A percentile compares a stretch with the other conserved stretches of the same genome.
phyloP scores from a whole-genome alignment of 2,329 filamentous ascomycete species.

The Raffaelea deltoideospora region DNA sequence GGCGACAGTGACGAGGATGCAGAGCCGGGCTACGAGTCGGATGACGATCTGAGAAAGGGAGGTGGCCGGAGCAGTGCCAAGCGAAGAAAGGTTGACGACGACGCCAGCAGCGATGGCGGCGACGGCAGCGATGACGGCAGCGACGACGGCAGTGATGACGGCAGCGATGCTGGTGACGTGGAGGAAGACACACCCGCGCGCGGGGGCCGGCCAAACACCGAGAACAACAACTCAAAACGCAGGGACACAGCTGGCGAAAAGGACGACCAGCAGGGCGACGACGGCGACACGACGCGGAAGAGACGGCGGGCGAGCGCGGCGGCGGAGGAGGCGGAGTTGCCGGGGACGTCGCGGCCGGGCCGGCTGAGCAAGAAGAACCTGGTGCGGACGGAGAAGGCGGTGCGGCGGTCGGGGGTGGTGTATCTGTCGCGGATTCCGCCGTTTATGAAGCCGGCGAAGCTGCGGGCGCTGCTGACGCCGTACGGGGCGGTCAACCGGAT shows the following conservation, averaged over 20 bases:
- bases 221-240: not conserved
- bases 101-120: slow-evolving; percentile 18
- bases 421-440: slow-evolving; percentile 76
- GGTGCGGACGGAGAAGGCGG: slow-evolving; percentile 45
- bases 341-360: slow-evolving; percentile 32
- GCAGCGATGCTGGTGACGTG: not conserved
- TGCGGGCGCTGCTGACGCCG: slow-evolving; percentile 58
- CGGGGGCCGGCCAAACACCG: slow-evolving; percentile 8
- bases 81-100: slow-evolving; percentile 41
- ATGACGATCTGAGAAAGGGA: slow-evolving; percentile 53
- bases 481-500: slow-evolving; percentile 65
- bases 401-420: slow-evolving; percentile 63
- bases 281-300: slow-evolving; percentile 1
- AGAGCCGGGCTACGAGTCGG: slow-evolving; percentile 49
- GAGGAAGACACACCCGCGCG: slow-evolving; percentile 12
- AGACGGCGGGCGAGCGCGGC: not conserved
- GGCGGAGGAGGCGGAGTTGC: slow-evolving; percentile 17
- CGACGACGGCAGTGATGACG: not conserved
- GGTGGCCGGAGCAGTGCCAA: slow-evolving; percentile 36
- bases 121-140: slow-evolving; percentile 10
- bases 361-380: slow-evolving; percentile 56
- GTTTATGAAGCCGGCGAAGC: slow-evolving; percentile 73
- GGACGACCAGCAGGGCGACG: not conserved
- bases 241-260: not conserved
- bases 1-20: slow-evolving; percentile 45